A percentile compares a stretch with the other conserved stretches of the same genome.
Evolutionary conservation across 495 filamentous ascomycete genomes (phyloP).

Genomic region (Aspergillus indologenus): DNA sequence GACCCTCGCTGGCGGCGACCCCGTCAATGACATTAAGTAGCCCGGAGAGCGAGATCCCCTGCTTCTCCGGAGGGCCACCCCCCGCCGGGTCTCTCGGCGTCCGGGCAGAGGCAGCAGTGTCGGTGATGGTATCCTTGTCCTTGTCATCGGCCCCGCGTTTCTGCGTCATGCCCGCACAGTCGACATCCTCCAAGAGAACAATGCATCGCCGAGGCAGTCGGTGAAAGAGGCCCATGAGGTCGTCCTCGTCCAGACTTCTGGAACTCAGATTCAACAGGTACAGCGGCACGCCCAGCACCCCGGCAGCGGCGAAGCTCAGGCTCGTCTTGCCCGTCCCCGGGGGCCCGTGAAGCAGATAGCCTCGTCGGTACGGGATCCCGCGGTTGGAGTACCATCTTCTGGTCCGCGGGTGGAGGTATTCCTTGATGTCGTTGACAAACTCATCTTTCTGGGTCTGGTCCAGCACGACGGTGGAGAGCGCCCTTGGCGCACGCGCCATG

Average conservation of each 20-base stretch:
- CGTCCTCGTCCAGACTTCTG: conserved; percentile 56
- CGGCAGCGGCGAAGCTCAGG: conserved; percentile 47
- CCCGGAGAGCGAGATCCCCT: conserved; percentile 61
- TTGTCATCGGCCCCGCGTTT: conserved; percentile 21
- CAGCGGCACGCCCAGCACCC: conserved; percentile 41
- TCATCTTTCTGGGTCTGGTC: conserved; percentile 69
- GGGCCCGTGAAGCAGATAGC: conserved; percentile 47
- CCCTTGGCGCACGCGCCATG: conserved; percentile 66
- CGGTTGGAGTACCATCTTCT: conserved; percentile 75
- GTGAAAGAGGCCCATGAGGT: conserved; percentile 66
- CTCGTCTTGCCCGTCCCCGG: conserved; percentile 53
- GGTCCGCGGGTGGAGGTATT: conserved; percentile 75
- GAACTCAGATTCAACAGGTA: conserved; percentile 48
- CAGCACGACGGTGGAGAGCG: conserved; percentile 80
- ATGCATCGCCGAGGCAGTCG: conserved; percentile 46
- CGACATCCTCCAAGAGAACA: conserved; percentile 49
- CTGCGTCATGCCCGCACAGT: conserved; percentile 57
- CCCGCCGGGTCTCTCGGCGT: background rate
- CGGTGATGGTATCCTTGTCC: conserved; percentile 4
- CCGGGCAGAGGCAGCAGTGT: background rate
- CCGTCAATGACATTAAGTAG: conserved; percentile 80
- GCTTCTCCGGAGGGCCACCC: conserved; percentile 14
- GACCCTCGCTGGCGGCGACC: conserved; percentile 72
- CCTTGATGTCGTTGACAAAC: conserved; percentile 78
- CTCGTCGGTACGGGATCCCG: conserved; percentile 51